Evolutionary conservation across 2,329 filamentous ascomycete genomes (phyloP).

Genomic region (Sarocladium kiliense): DNA sequence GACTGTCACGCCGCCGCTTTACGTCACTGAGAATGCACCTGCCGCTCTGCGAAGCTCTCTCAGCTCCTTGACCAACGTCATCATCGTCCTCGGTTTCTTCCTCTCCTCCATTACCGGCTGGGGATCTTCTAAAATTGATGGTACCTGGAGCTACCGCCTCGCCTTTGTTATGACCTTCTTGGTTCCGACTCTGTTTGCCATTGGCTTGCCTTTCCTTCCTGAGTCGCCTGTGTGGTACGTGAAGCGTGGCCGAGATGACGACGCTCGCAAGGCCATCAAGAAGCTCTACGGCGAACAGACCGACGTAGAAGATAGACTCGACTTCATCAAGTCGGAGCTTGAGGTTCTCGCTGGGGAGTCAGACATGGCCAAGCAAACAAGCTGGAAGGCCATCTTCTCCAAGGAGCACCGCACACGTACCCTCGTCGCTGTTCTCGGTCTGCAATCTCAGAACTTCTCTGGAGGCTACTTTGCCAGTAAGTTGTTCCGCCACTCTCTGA

Average conservation of each 20-base stretch:
- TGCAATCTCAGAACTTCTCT: conserved; percentile 23
- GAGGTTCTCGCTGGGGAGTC: conserved; percentile 18
- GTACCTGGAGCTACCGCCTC: conserved; percentile 21
- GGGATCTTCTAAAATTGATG: conserved; percentile 20
- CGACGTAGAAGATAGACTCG: conserved; percentile 18
- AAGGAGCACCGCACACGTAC: conserved; percentile 22
- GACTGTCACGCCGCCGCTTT: conserved; percentile 21
- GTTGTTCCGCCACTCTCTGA: conserved; percentile 1
- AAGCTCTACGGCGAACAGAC: conserved; percentile 18
- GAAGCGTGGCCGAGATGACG: conserved; percentile 21
- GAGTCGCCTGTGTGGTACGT: conserved; percentile 24
- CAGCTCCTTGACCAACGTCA: conserved; percentile 23
- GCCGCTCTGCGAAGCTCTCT: conserved; percentile 20
- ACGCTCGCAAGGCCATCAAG: conserved; percentile 20
- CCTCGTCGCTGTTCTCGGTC: conserved; percentile 19
- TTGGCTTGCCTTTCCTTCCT: conserved; percentile 19
- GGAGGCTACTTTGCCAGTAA: conserved; percentile 24
- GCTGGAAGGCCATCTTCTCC: conserved; percentile 23
- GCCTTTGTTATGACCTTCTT: conserved; percentile 24
- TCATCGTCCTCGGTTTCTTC: conserved; percentile 24
- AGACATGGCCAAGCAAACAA: conserved; percentile 20
- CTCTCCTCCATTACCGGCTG: conserved; percentile 22
- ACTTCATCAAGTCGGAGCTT: conserved; percentile 21
- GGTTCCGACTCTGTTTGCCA: conserved; percentile 18
- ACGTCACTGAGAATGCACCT: conserved; percentile 24